Percentiles rank a stretch among this genome's conserved stretches.
These are phyloP conservation scores for Gaertneriomyces sp. DNA, from an alignment of 192 early-diverging fungal genomes.

Conservation along the genomic window DNA sequence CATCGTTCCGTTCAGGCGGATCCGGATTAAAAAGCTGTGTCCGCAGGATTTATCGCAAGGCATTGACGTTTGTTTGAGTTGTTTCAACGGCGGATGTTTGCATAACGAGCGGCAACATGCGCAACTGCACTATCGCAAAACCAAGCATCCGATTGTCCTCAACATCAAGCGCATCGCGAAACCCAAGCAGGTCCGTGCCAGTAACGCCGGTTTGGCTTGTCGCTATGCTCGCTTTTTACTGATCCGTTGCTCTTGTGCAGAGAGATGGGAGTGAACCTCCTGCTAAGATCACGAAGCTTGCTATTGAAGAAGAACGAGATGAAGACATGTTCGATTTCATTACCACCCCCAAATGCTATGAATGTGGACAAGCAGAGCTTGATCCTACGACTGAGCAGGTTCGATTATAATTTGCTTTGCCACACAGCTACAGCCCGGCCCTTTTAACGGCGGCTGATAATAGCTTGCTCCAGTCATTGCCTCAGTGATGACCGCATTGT, in stretches of 20 bases:
- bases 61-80: conserved; percentile 88
- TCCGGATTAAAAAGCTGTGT: conserved; percentile 1
- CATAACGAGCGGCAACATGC: conserved; percentile 67
- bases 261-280: conserved; percentile 63
- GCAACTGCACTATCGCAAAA: conserved; percentile 67
- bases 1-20: background rate
- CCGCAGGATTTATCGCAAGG: conserved; percentile 69
- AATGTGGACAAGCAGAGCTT: conserved; percentile 62
- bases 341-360: conserved; percentile 76
- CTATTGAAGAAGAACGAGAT: conserved; percentile 73
- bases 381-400: conserved; percentile 57
- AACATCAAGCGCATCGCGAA: conserved; percentile 69
- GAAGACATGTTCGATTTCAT: conserved; percentile 70
- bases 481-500: conserved; percentile 70
- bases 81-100: conserved; percentile 89
- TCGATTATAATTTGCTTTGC: conserved; percentile 17
- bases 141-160: conserved; percentile 71
- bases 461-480: conserved; percentile 63
- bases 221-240: conserved; percentile 1
- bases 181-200: conserved; percentile 3
- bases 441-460: too few relatives aligned
- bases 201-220: background rate
- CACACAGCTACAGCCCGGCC: conserved; percentile 6
- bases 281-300: conserved; percentile 91
- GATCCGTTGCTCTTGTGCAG: conserved; percentile 1